These are phyloP conservation scores for Bocquillonia castaneifolia DNA, from an alignment of 441 rosid species.

Conservation along the genomic window DNA sequence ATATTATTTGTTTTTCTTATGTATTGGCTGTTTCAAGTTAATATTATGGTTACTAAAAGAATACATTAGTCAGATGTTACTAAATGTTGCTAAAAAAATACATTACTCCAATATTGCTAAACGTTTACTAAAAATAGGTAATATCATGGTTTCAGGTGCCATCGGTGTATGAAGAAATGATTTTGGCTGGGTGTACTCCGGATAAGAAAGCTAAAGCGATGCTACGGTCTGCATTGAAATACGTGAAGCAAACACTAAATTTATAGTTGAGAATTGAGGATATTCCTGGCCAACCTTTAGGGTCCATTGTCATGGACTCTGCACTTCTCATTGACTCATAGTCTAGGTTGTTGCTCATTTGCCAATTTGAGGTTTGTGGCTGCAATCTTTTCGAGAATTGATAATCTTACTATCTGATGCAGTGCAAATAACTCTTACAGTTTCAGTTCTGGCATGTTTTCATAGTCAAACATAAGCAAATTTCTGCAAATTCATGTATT, in stretches of 20 bases:
- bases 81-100: too few relatives aligned
- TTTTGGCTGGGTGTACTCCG: constrained; percentile 75
- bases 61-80: too few relatives aligned
- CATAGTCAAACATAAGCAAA: not conserved
- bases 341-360: not conserved
- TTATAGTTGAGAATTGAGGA: constrained; percentile 25
- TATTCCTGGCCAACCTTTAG: constrained; percentile 15
- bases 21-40: not conserved
- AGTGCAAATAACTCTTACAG: not conserved
- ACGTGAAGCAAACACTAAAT: constrained; percentile 71
- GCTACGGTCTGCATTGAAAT: constrained; percentile 90
- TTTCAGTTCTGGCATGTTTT: not conserved
- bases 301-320: constrained; percentile 5
- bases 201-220: constrained; percentile 93
- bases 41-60: too few relatives aligned
- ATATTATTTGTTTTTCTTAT: not conserved
- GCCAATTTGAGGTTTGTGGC: constrained; percentile 29
- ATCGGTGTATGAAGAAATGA: constrained; percentile 85
- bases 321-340: constrained; percentile 1
- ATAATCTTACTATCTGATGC: not conserved
- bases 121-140: too few relatives aligned
- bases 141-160: constrained; percentile 70
- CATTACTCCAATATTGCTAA: too few relatives aligned
- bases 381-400: constrained; percentile 4
- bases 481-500: not conserved